Evolutionary conservation across 495 filamentous ascomycete genomes (phyloP).

Genomic region (Penicillium macrosclerotiorum): DNA sequence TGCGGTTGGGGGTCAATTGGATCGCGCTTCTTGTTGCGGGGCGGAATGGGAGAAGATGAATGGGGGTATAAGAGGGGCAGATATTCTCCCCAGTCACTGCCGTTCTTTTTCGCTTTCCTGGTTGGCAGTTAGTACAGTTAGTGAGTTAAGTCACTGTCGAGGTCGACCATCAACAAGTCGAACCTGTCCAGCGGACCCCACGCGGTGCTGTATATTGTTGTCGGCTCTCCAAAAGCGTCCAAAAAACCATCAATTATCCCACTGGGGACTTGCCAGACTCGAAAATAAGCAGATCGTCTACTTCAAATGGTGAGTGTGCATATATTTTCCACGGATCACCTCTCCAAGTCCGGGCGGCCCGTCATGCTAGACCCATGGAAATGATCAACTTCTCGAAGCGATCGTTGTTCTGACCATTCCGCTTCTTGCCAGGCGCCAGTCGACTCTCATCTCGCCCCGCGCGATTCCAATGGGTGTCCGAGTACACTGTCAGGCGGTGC

Average conservation of each 20-base stretch:
- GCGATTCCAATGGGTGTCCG: conserved; percentile 29
- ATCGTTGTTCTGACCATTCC: not conserved
- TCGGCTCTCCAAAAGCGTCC: too few relatives aligned
- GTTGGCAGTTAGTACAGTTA: too few relatives aligned
- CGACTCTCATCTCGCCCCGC: conserved; percentile 17
- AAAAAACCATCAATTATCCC: not conserved
- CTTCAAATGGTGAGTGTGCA: conserved; percentile 3
- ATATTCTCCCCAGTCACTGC: too few relatives aligned
- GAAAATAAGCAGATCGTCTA: not conserved
- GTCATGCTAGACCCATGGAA: not conserved
- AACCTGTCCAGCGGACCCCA: too few relatives aligned
- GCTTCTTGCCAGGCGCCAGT: conserved; percentile 17
- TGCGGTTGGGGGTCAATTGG: too few relatives aligned
- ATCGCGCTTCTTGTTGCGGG: too few relatives aligned
- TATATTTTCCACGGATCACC: conserved; percentile 4
- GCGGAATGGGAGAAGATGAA: too few relatives aligned
- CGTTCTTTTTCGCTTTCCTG: too few relatives aligned
- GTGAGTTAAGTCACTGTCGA: too few relatives aligned
- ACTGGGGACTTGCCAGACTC: not conserved
- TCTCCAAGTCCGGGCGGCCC: not conserved
- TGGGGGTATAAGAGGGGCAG: too few relatives aligned
- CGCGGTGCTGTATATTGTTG: too few relatives aligned
- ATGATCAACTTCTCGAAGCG: not conserved
- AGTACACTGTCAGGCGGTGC: conserved; percentile 51
- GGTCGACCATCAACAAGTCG: too few relatives aligned